Evolutionary conservation across 805 yeast species (phyloP).

Genomic region (Diddensiella santjacobensis): DNA sequence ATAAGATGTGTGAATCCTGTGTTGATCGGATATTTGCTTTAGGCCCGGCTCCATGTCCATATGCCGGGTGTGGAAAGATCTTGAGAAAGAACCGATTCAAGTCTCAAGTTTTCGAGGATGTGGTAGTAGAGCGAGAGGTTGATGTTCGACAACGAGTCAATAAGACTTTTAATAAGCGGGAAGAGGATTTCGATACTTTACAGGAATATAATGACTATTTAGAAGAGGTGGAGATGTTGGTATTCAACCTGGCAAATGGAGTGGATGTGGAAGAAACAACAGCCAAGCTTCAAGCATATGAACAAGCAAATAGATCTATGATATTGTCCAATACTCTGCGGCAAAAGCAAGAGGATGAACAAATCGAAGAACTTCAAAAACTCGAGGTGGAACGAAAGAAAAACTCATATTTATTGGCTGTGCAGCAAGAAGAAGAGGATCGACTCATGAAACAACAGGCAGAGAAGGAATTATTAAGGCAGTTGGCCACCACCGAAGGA

Average conservation of each 20-base stretch:
- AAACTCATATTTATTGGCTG: slow-evolving; percentile 49
- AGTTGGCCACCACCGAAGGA: slow-evolving; percentile 42
- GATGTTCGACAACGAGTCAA: slow-evolving; percentile 80
- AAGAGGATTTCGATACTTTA: slow-evolving; percentile 61
- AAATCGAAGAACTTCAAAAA: slow-evolving; percentile 58
- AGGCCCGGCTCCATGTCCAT: slow-evolving; percentile 98
- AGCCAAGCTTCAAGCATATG: slow-evolving; percentile 57
- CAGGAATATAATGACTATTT: slow-evolving; percentile 70
- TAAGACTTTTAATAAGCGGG: slow-evolving; percentile 73
- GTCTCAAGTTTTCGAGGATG: slow-evolving; percentile 88
- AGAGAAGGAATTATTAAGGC: slow-evolving; percentile 54
- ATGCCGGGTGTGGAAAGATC: slow-evolving; percentile 82
- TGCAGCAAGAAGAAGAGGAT: slow-evolving; percentile 59
- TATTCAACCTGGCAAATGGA: slow-evolving; percentile 70
- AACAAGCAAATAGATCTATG: slow-evolving; percentile 65
- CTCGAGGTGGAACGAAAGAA: slow-evolving; percentile 64
- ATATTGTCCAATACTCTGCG: slow-evolving; percentile 73
- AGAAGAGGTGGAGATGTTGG: slow-evolving; percentile 77
- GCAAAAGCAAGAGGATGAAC: slow-evolving; percentile 66
- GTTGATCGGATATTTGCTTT: slow-evolving; percentile 90
- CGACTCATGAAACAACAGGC: slow-evolving; percentile 39
- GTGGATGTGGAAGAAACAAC: slow-evolving; percentile 67
- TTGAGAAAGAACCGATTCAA: slow-evolving; percentile 86
- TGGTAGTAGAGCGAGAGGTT: slow-evolving; percentile 84
- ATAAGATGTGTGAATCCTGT: slow-evolving; percentile 92